A percentile compares a stretch with the other conserved stretches of the same genome.
Conservation (phyloP, 495 filamentous ascomycete genomes). For the Penicillium salamii region DNA sequence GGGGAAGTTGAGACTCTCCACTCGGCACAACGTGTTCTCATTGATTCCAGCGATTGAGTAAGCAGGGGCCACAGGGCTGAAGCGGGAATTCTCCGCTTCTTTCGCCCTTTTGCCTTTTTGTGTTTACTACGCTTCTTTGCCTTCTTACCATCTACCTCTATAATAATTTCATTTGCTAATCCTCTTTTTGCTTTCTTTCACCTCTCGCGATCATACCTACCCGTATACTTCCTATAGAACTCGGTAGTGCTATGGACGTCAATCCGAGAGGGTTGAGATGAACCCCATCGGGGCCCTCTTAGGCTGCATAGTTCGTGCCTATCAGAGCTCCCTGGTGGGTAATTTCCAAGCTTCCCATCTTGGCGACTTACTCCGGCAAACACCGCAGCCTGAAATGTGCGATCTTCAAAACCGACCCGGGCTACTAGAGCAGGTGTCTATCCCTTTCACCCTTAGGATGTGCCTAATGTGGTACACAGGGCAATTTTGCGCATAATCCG, state of each 20-base stretch:
- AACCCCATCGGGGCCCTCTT: slow-evolving; percentile 22
- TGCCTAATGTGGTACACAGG: no score
- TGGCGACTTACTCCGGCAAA: slow-evolving; percentile 7
- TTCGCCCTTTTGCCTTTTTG: neutral
- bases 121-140: neutral
- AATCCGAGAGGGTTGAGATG: slow-evolving; percentile 10
- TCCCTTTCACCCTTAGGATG: no score
- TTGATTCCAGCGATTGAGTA: slow-evolving; percentile 22
- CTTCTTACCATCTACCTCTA: no score
- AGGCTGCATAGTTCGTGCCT: slow-evolving; percentile 28
- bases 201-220: neutral
- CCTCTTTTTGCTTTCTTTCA: neutral
- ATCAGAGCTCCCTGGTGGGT: slow-evolving; percentile 15
- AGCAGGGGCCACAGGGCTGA: slow-evolving; percentile 26
- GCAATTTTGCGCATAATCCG: no score
- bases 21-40: slow-evolving; percentile 40
- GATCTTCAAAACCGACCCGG: slow-evolving; percentile 3
- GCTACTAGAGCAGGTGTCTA: neutral
- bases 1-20: slow-evolving; percentile 13
- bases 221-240: neutral
- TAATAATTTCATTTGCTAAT: no score
- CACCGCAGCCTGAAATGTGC: slow-evolving; percentile 8
- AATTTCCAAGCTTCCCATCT: slow-evolving; percentile 1
- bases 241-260: no score
- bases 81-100: slow-evolving; percentile 7